Evolutionary conservation across 768 basidiomycete species (phyloP).

Genomic region (Rhizopogon rudus): DNA sequence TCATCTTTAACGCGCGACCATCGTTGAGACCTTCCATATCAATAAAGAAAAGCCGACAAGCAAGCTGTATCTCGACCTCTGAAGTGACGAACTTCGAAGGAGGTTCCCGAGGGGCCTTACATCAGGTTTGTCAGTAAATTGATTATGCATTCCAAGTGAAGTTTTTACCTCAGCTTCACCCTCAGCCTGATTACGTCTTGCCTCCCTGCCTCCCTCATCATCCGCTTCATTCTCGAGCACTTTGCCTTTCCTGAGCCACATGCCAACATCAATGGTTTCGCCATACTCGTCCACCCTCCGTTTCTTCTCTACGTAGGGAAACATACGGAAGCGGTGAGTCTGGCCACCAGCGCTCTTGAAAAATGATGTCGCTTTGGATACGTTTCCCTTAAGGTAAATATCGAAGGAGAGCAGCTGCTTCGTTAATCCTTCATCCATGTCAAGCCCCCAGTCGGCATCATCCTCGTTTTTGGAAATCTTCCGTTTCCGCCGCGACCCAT

Average conservation of each 20-base stretch:
- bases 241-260: constrained; percentile 92
- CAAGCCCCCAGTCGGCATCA: constrained; percentile 62
- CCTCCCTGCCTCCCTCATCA: constrained; percentile 73
- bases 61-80: constrained; percentile 70
- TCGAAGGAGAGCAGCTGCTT: constrained; percentile 85
- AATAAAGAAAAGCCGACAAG: constrained; percentile 84
- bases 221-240: constrained; percentile 88
- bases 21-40: constrained; percentile 98
- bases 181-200: constrained; percentile 57
- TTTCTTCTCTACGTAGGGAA: constrained; percentile 92
- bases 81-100: constrained; percentile 89
- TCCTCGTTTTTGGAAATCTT: constrained; percentile 47
- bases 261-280: constrained; percentile 90
- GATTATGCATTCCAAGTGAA: background rate
- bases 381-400: constrained; percentile 96
- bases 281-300: constrained; percentile 93
- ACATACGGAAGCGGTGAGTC: constrained; percentile 89
- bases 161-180: constrained; percentile 73
- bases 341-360: constrained; percentile 75
- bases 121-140: constrained; percentile 10
- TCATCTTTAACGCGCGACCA: constrained; percentile 93
- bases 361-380: constrained; percentile 79
- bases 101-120: constrained; percentile 76
- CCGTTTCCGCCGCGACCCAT: constrained; percentile 27
- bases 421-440: constrained; percentile 70